Evolutionary conservation across 2,329 filamentous ascomycete genomes (phyloP).

Genomic region (Eutypa lata): DNA sequence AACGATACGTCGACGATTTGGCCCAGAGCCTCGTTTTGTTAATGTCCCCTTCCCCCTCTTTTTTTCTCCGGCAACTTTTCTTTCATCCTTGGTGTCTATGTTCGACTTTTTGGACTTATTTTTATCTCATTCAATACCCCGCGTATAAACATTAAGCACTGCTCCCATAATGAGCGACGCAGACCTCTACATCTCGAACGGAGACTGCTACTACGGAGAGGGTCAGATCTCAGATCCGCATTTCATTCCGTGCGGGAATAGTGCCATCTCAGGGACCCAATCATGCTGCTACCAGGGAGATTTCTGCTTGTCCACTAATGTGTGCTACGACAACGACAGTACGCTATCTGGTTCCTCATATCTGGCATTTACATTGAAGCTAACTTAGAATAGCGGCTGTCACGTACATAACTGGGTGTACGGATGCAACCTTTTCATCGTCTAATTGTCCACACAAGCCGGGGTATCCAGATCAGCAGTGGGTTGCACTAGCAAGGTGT

Average conservation of each 20-base stretch:
- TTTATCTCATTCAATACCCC: too few species aligned
- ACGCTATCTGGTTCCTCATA: neutral
- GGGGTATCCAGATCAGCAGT: constrained; percentile 20
- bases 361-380: neutral
- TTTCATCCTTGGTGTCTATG: too few species aligned
- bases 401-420: constrained; percentile 23
- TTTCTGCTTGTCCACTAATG: constrained; percentile 17
- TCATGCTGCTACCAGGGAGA: constrained; percentile 22
- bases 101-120: too few species aligned
- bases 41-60: too few species aligned
- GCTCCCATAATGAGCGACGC: constrained; percentile 10
- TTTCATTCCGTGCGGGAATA: constrained; percentile 22
- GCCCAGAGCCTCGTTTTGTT: too few species aligned
- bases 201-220: constrained; percentile 20
- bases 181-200: constrained; percentile 18
- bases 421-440: constrained; percentile 19
- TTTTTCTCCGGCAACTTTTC: too few species aligned
- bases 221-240: constrained; percentile 19
- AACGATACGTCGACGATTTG: too few species aligned
- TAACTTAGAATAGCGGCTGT: constrained; percentile 13
- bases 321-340: constrained; percentile 23
- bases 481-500: constrained; percentile 22
- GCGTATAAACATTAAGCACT: too few species aligned
- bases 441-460: constrained; percentile 20
- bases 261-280: constrained; percentile 16